Evolutionary conservation across 257 asterid genomes (phyloP), one percentile per base, ranked within the genome.

Genomic region (Thymus quinquecostatus): DNA sequence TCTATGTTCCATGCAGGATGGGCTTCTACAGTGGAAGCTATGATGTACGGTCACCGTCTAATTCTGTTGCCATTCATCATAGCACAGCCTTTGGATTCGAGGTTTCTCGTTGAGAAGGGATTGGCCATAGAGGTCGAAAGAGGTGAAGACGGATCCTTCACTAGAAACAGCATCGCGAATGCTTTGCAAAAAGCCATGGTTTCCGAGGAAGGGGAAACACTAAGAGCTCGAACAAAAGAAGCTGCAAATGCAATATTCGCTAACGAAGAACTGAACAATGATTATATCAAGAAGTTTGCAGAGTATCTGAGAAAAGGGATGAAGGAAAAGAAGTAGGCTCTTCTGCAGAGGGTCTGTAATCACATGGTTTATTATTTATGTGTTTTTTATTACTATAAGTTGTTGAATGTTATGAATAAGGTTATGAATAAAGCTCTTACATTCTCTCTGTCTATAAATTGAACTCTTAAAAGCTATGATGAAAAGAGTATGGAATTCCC

Each of bases 31-130:
- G 27, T 78, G 6, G 87, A 80, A 55, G 33, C 51, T 11, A 5
- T 85, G 74, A 71, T 57, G 0, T 64, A 70, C 9, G 86, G 86
- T 0, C 76, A 74, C 44, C 3, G 44, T 4, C 70, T 84, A 2
- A 64, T 79, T 21, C 38, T 64, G 29, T 32, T 84, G 61, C 88
- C 88, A 2, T 81, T 80, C 47, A 14, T 82, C 40, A 10, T 70
- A 8, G 77, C 65, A 47, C 87, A 82, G 14, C 83, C 81, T 0
- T 8, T 84, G 76, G 74, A 84, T 33, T 56, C 85, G 1, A 77
- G 83, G 74, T 28, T 80, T 40, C 38, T 82, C 38, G 89, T 75
- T 8, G 85, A 82, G 70, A 82, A 85, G 47, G 82, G 81, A 0
- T 51, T 82, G 75, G 89, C 63, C 0, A 11, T 72, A 28, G 82